Base-by-base conservation (phyloP, 352 stramenopile species). In the Pseudoperonospora humuli region DNA sequence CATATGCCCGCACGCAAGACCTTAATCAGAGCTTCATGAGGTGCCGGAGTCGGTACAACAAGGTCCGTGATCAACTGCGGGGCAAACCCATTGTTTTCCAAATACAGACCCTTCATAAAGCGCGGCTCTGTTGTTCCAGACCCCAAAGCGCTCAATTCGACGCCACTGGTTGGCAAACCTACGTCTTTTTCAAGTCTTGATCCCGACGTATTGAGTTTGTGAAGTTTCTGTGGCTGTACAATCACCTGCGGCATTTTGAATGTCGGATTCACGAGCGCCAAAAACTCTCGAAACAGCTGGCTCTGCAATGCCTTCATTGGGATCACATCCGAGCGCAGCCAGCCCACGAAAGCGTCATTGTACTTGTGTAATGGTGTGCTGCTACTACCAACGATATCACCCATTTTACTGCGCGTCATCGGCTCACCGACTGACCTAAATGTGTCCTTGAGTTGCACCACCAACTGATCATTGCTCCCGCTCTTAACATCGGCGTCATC, bases 1-100 rank as follows among this genome's bases (percentile, higher is more conserved):
- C 77, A 89, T 45, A 89, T 78, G 9, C 77, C 77, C 26, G 75
- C 72, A 23, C 70, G 70, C 7, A 79, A 48, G 24, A 89, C 68
- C 19, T 70, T 62, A 28, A 89, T 61, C 17, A 86, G 59, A 7
- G 70, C 75, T 43, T 86, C 76, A 14, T 62, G 35, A 1, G 45
- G 31, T 2, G 14, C 42, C 39, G 72, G 65, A 7, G 40, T 57
- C 1, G 75, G 75, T n/a, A 71, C 45, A 23, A 52, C 25, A 10
- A 78, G 41, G 39, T 80, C 52, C 1, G 29, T 65, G n/a, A 59
- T 38, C 26, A 84, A 35, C 26, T 54, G 37, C 19, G 58, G 50
- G 1, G 48, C 46, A 9, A 45, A 23, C 13, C 52, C 41, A 35
- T 61, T 54, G 42, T 57, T 62, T 54, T 68, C 57, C 27, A 86